Conservation (phyloP, 1,284 basidiomycete genomes). For the Microbotryum scabiosae region DNA sequence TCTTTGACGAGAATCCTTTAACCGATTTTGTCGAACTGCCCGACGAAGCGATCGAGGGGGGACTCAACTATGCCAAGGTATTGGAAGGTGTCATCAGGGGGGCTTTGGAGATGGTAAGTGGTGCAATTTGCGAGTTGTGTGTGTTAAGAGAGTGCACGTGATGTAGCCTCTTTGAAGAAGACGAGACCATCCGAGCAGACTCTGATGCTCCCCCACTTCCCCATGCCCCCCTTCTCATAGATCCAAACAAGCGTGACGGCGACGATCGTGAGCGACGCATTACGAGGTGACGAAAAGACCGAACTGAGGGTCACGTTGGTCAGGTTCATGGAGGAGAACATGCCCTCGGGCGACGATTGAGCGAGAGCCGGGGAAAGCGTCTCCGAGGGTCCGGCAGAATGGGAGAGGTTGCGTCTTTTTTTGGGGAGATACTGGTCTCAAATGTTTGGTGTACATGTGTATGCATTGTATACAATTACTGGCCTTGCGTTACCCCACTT, state of each 20-base stretch:
- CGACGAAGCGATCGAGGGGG: constrained; percentile 76
- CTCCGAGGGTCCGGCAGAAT: too few relatives aligned
- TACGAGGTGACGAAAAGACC: constrained; percentile 88
- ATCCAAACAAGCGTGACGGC: constrained; percentile 94
- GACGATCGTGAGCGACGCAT: constrained; percentile 78
- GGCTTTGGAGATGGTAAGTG: constrained; percentile 86
- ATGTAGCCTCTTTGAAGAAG: not conserved
- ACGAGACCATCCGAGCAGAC: not conserved
- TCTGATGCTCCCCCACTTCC: not conserved
- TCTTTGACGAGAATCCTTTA: constrained; percentile 90
- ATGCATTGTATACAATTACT: too few relatives aligned
- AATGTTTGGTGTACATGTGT: too few relatives aligned
- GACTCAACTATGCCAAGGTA: constrained; percentile 94
- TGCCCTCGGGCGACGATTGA: constrained; percentile 29
- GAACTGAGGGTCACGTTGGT: constrained; percentile 85
- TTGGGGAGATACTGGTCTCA: too few relatives aligned
- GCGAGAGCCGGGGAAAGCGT: not conserved
- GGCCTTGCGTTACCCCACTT: too few relatives aligned
- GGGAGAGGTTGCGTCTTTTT: too few relatives aligned
- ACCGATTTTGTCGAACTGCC: constrained; percentile 97
- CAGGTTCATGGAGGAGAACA: constrained; percentile 88
- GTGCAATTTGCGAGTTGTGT: not conserved
- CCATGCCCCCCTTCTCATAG: constrained; percentile 44
- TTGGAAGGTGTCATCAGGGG: constrained; percentile 88
- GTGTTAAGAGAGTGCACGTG: not conserved